Base-by-base conservation (phyloP, 106 monocot species). In the Platanthera guangdongensis region DNA sequence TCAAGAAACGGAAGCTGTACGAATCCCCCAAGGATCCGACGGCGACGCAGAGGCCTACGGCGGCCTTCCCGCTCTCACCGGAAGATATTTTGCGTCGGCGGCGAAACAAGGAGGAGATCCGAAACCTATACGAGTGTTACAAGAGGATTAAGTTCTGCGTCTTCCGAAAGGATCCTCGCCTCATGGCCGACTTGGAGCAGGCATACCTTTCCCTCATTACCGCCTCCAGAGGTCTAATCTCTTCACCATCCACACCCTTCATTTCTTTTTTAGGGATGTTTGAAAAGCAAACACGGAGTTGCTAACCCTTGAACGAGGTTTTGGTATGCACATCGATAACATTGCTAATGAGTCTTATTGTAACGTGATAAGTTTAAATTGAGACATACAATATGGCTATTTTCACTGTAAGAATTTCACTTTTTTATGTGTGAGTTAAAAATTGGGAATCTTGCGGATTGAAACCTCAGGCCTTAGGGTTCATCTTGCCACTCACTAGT, bases 151-250 rank as follows among this genome's bases (percentile, higher is more conserved):
- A 80, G 78, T 79, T 85, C 65, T 99, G 82, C 77, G 78, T 90
- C 6, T 78, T 84, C n/a, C 75, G 80, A 78, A 99, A 92, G 74
- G 90, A 92, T 48, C 47, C 86, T 53, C 79, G 88, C 16, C 82
- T 99, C 81, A 87, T 86, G 86, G 77, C 84, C 45, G 91, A 99
- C 69, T 81, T 99, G 76, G 99, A 99, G 74, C 92, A 99, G 87
- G 87, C 92, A 9, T 99, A 94, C 63, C 89, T 92, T 77, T 86
- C 84, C 9, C 89, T 99, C 74, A 92, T 99, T 82, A 81, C 99
- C 65, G 87, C 91, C 53, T 94, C 99, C 5, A 72, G 87, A 94
- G 97, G 97, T 99, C n/a, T 9, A 22, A 46, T 78, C 73, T 65
- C 14, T 74, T 15, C 75, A 19, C 21, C 11, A 45, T 70, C n/a